Conservation (phyloP, 169 alveolate species). For the Miamiensis avidus region DNA sequence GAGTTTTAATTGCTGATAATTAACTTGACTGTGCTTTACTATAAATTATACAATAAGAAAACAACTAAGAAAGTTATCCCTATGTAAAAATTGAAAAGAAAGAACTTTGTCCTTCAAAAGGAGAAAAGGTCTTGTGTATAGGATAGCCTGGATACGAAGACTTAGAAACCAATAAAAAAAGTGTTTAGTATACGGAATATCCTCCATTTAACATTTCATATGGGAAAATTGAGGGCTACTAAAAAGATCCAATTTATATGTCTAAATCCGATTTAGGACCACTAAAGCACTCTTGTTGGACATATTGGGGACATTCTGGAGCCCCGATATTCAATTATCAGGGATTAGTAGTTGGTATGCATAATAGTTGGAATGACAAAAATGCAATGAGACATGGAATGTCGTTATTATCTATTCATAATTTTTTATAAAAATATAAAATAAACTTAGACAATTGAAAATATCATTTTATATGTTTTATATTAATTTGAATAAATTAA, state of each 20-base stretch:
- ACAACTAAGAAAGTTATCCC: slow-evolving; percentile 29
- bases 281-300: slow-evolving; percentile 57
- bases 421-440: too few relatives aligned
- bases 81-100: background rate
- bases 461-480: too few relatives aligned
- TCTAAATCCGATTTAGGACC: slow-evolving; percentile 53
- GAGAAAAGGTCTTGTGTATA: slow-evolving; percentile 51
- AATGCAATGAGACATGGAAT: slow-evolving; percentile 55
- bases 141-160: slow-evolving; percentile 53
- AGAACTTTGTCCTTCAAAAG: slow-evolving; percentile 25
- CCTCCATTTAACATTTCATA: slow-evolving; percentile 53
- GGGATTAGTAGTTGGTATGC: slow-evolving; percentile 53
- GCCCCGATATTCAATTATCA: slow-evolving; percentile 53
- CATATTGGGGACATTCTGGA: slow-evolving; percentile 65
- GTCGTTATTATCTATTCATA: background rate
- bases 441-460: background rate
- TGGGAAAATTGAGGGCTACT: slow-evolving; percentile 54
- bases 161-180: slow-evolving; percentile 36
- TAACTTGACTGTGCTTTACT: slow-evolving; percentile 52
- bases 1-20: slow-evolving; percentile 41
- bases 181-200: slow-evolving; percentile 28
- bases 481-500: too few relatives aligned
- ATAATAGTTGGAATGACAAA: slow-evolving; percentile 62
- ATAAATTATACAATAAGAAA: slow-evolving; percentile 41
- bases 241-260: slow-evolving; percentile 36